Evolutionary conservation across 371 early-diverging fungal species (phyloP).

Genomic region (Capillidium rhysosporum): DNA sequence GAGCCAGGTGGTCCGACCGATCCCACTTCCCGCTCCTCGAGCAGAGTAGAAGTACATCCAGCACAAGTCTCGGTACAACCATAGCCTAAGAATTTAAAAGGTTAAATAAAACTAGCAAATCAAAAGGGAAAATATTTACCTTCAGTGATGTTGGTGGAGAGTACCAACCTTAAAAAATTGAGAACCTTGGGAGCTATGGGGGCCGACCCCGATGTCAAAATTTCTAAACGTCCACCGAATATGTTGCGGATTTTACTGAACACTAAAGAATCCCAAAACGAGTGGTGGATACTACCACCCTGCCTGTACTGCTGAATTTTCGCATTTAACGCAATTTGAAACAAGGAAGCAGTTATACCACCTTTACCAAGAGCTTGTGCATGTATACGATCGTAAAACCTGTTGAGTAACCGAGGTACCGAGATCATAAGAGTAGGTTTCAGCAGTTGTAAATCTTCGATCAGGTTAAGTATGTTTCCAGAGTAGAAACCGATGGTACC

Average conservation of each 20-base stretch:
- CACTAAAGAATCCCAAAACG: constrained; percentile 78
- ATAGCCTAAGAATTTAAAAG: constrained; percentile 48
- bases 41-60: constrained; percentile 22
- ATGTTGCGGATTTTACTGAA: constrained; percentile 71
- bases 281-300: constrained; percentile 36
- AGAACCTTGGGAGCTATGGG: constrained; percentile 77
- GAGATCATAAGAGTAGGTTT: constrained; percentile 65
- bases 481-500: constrained; percentile 61
- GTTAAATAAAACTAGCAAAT: not conserved
- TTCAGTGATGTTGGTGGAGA: constrained; percentile 37
- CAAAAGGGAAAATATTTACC: constrained; percentile 6
- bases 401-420: constrained; percentile 81
- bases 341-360: constrained; percentile 31
- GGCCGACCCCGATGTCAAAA: constrained; percentile 73
- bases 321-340: constrained; percentile 32
- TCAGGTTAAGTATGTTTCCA: constrained; percentile 50
- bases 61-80: constrained; percentile 79
- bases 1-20: constrained; percentile 35
- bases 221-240: constrained; percentile 74
- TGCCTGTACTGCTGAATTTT: constrained; percentile 36
- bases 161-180: constrained; percentile 69
- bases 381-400: constrained; percentile 64
- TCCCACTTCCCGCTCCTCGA: constrained; percentile 28
- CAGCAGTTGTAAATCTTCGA: constrained; percentile 61
- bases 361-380: constrained; percentile 41